phyloP scores from a whole-genome alignment of 2,329 filamentous ascomycete genomes.

The Pseudogymnoascus sp. region DNA sequence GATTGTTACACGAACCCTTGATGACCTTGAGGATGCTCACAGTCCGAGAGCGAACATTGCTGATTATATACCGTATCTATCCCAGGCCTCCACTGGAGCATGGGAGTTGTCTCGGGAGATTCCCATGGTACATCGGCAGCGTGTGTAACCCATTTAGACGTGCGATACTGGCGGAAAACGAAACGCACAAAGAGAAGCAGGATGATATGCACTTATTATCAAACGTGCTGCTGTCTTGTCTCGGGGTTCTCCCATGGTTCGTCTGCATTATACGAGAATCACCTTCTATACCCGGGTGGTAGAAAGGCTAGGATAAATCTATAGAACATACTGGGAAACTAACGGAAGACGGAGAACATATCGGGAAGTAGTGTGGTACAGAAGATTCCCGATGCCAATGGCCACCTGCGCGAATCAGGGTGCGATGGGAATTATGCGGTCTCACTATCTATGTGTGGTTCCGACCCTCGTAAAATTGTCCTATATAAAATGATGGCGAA shows the following conservation, averaged over 20 bases:
- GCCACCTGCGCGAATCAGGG: background rate
- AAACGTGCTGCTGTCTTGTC: background rate
- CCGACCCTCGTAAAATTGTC: background rate
- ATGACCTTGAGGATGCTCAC: background rate
- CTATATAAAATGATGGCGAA: no score
- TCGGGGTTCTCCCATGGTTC: background rate
- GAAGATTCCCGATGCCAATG: background rate
- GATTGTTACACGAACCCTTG: background rate
- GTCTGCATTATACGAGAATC: background rate
- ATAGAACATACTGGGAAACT: background rate
- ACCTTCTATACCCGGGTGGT: background rate
- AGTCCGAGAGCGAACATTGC: background rate
- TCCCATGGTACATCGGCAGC: background rate
- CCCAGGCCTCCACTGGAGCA: background rate
- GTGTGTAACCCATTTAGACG: background rate
- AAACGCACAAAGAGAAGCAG: background rate
- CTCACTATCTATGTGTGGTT: background rate
- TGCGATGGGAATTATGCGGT: background rate
- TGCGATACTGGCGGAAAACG: background rate
- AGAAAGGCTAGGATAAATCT: background rate
- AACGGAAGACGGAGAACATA: background rate
- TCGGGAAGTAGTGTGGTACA: background rate
- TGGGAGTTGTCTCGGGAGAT: background rate
- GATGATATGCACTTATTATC: background rate
- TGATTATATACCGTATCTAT: background rate